phyloP scores from a whole-genome alignment of 768 basidiomycete species.

The Phlebiopsis flavidoalba region DNA sequence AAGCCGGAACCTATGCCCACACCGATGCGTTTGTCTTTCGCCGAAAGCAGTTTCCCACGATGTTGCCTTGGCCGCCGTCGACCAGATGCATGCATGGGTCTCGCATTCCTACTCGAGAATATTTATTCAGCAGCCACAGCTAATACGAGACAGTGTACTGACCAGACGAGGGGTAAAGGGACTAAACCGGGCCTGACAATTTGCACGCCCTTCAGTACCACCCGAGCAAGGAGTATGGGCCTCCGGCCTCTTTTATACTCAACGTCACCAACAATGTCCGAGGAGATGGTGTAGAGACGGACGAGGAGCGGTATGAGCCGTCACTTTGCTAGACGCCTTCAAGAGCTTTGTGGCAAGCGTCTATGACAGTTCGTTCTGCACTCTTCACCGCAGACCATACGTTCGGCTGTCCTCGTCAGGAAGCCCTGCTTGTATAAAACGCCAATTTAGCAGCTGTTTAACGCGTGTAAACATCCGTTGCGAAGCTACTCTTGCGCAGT shows the following conservation, averaged over 20 bases:
- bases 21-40: constrained; percentile 1
- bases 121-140: constrained; percentile 1
- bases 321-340: neutral
- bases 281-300: neutral
- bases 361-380: neutral
- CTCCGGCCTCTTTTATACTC: neutral
- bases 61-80: constrained; percentile 43
- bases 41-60: constrained; percentile 13
- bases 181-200: neutral
- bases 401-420: neutral
- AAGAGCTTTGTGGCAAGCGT: neutral
- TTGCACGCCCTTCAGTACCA: neutral
- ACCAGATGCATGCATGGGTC: constrained; percentile 70
- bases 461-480: neutral
- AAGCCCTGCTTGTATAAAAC: neutral
- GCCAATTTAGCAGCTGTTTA: neutral
- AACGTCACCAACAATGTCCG: neutral
- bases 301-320: neutral
- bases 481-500: neutral
- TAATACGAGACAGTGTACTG: neutral
- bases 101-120: constrained; percentile 44
- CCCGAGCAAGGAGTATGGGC: neutral
- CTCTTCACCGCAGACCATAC: neutral
- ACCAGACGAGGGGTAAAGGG: constrained; percentile 1
- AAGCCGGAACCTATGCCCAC: neutral